Base-by-base conservation (phyloP, 75 land plant species). In the Larix kaempferi region DNA sequence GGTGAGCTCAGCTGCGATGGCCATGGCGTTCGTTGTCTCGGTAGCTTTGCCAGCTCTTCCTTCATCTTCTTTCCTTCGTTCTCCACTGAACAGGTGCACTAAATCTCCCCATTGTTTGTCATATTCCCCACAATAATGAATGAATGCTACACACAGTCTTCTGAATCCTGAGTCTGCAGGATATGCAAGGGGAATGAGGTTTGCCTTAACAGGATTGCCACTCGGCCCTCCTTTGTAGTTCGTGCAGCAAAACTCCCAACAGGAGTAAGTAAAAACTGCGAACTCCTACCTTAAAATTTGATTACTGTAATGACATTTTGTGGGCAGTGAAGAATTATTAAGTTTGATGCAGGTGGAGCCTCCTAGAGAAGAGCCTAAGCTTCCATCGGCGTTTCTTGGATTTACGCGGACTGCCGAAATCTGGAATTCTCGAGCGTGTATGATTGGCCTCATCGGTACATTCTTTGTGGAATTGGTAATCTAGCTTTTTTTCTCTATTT, bases 371-470 rank as follows among this genome's bases (percentile, higher is more conserved):
- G 84, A 94, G 77, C 98, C 99, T 16, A 94, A 92, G 80, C 85
- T 96, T 60, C 66, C 84, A 16, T 82, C 88, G 12, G 80, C 95
- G 0, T 86, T 96, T 73, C 85, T 86, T 33, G 99, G 99, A 5
- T 96, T 96, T 74, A 96, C 99, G 17, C 84, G 49, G 44, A 94
- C 91, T 41, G 99, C 99, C 15, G 99, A 96, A 80, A 80, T 87
- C 6, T 96, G 99, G 99, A 96, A 96, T 64, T 92, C 99, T 15
- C 86, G 99, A 55, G 98, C 98, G 52, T 86, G 95, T 59, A 94
- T 96, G 99, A 91, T 96, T 56, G 99, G 99, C 11, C 81, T 96
- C 62, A 84, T 94, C 64, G 99, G 99, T 5, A 86, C 85, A 35
- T 85, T 94, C 83, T 75, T 94, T 61, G 90, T 94, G 3, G 99